Conservation (phyloP, 345 rosid genomes). For the Boechera retrofracta region DNA sequence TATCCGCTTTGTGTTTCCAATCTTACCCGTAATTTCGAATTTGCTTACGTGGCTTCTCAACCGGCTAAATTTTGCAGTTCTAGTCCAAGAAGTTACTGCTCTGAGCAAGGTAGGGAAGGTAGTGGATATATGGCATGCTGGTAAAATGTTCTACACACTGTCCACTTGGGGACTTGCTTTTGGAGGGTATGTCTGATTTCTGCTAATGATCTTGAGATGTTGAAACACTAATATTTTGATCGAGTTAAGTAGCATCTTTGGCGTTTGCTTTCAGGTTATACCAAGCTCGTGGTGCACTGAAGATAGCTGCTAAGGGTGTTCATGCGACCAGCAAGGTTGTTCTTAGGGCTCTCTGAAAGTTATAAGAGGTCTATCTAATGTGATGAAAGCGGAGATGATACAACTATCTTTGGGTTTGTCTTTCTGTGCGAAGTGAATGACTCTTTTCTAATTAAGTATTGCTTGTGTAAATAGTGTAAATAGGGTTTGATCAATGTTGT, state of each 20-base stretch:
- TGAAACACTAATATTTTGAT: not conserved
- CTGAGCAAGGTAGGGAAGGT: slow-evolving; percentile 73
- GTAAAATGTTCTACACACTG: slow-evolving; percentile 74
- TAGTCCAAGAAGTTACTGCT: slow-evolving; percentile 68
- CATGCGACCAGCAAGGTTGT: slow-evolving; percentile 69
- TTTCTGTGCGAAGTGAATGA: not conserved
- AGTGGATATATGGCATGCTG: slow-evolving; percentile 86
- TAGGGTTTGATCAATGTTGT: slow-evolving; percentile 24
- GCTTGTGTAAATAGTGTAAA: slow-evolving; percentile 47
- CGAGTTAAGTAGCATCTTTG: not conserved
- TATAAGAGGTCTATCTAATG: slow-evolving; percentile 20
- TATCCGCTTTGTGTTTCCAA: not conserved
- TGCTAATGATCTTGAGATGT: not conserved
- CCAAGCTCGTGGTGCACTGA: slow-evolving; percentile 60
- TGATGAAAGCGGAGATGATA: slow-evolving; percentile 8
- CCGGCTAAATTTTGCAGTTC: slow-evolving; percentile 53
- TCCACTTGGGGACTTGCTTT: slow-evolving; percentile 91
- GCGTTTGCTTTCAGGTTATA: slow-evolving; percentile 60
- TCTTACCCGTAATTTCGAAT: not conserved
- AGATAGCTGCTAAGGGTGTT: slow-evolving; percentile 76
- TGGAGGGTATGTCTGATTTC: slow-evolving; percentile 64
- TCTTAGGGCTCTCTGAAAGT: slow-evolving; percentile 62
- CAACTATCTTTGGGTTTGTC: slow-evolving; percentile 24
- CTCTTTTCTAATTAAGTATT: not conserved
- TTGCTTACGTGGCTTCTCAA: slow-evolving; percentile 3